Conservation (phyloP, 768 basidiomycete genomes). For the Tulasnella sp. region DNA sequence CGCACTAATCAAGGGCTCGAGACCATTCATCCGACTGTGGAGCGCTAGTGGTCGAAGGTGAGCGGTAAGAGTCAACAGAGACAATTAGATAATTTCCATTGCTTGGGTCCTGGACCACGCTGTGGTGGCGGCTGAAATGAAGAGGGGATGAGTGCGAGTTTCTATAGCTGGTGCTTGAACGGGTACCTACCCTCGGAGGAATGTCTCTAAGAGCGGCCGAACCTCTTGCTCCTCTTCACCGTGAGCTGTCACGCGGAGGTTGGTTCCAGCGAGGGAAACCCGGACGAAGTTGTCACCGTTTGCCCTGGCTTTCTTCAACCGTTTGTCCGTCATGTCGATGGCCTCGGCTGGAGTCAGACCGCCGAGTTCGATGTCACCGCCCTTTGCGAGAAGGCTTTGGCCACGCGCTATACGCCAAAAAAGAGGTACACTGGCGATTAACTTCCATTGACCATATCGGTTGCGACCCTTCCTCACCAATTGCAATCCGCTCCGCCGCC, state of each 20-base stretch:
- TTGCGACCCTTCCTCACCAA: not conserved
- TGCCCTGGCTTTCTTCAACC: not conserved
- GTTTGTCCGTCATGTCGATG: conserved; percentile 17
- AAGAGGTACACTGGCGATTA: not conserved
- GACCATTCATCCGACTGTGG: conserved; percentile 25
- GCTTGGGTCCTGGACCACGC: conserved; percentile 23
- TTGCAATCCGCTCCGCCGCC: conserved; percentile 41
- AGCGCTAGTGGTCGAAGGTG: conserved; percentile 6
- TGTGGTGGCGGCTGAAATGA: conserved; percentile 10
- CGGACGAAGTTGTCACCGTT: conserved; percentile 14
- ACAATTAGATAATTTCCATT: conserved; percentile 14
- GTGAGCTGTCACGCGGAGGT: conserved; percentile 2
- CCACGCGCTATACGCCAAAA: conserved; percentile 6
- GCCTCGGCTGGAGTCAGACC: conserved; percentile 23
- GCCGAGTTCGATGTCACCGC: conserved; percentile 22
- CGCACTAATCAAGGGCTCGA: conserved; percentile 14
- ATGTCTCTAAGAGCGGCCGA: conserved; percentile 16
- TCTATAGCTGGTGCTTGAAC: not conserved
- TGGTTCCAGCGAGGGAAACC: conserved; percentile 18
- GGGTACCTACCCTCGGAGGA: conserved; percentile 13
- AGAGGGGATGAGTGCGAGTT: not conserved
- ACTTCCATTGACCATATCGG: not conserved
- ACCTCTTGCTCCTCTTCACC: conserved; percentile 10
- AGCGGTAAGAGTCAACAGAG: conserved; percentile 16
- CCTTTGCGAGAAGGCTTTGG: conserved; percentile 3